Conservation (phyloP, 768 basidiomycete genomes). For the Coprinellus aureogranulatus region DNA sequence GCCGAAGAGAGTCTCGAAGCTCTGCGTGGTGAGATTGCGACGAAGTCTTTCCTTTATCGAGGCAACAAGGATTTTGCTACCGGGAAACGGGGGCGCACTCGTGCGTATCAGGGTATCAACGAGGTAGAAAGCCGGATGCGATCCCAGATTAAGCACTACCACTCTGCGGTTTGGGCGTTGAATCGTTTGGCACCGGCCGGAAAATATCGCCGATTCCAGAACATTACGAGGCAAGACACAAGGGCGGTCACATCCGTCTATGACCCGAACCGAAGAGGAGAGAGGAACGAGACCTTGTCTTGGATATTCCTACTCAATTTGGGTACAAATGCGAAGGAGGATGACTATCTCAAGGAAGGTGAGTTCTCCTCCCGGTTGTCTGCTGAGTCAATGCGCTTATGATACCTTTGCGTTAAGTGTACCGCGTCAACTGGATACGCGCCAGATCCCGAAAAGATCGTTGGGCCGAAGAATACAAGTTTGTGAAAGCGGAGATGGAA, state of each 20-base stretch:
- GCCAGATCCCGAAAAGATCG: background rate
- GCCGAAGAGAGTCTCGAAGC: background rate
- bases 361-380: background rate
- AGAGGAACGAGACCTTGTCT: background rate
- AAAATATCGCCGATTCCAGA: background rate
- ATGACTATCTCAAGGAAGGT: background rate
- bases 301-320: background rate
- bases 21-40: background rate
- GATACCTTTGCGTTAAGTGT: background rate
- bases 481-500: background rate
- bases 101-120: background rate
- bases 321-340: background rate
- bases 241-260: background rate
- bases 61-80: background rate
- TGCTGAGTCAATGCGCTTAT: background rate
- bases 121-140: background rate
- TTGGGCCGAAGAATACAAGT: background rate
- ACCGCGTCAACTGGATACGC: background rate
- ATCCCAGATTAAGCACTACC: background rate
- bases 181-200: background rate
- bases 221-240: background rate
- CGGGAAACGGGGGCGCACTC: background rate
- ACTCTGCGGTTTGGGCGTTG: background rate
- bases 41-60: background rate
- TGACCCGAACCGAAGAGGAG: background rate